phyloP scores from a whole-genome alignment of 2,329 filamentous ascomycete genomes.

The Exophiala sp. region DNA sequence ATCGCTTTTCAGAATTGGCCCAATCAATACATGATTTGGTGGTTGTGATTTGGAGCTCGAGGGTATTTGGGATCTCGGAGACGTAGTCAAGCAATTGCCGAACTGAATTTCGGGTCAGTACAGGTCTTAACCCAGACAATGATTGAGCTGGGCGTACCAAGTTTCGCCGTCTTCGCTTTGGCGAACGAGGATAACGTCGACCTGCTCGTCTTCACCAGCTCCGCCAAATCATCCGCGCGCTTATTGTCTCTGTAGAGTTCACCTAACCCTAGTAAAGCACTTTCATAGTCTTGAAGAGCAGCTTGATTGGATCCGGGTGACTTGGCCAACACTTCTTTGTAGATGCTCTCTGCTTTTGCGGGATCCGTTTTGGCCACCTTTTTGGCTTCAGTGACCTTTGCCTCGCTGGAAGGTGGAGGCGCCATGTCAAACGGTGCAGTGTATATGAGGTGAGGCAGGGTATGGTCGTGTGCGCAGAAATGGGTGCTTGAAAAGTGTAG shows the following conservation, averaged over 20 bases:
- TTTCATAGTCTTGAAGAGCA: constrained; percentile 87
- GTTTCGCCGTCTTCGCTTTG: constrained; percentile 97
- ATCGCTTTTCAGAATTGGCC: constrained; percentile 69
- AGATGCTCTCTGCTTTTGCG: constrained; percentile 77
- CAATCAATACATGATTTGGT: constrained; percentile 99
- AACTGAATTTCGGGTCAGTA: constrained; percentile 53
- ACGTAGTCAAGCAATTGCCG: constrained; percentile 96
- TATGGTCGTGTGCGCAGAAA: not conserved
- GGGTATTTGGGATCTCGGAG: constrained; percentile 86
- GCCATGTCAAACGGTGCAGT: constrained; percentile 40
- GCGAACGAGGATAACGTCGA: constrained; percentile 92
- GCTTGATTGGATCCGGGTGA: constrained; percentile 80
- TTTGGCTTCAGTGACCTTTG: constrained; percentile 83
- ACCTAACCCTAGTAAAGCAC: constrained; percentile 80
- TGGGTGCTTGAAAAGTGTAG: not conserved
- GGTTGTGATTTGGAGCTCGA: constrained; percentile 88
- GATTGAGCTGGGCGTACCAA: constrained; percentile 60
- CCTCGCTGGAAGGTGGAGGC: constrained; percentile 49
- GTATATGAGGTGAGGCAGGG: not conserved
- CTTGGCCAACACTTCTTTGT: constrained; percentile 84
- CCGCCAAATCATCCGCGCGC: constrained; percentile 78
- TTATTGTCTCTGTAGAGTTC: constrained; percentile 84
- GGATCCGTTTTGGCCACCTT: constrained; percentile 76
- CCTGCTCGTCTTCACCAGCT: constrained; percentile 84
- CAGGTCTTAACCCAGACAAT: not conserved